A percentile compares a stretch with the other conserved stretches of the same genome.
Conservation (phyloP, 192 early-diverging fungal genomes). For the Coemansia guatemalensis region DNA sequence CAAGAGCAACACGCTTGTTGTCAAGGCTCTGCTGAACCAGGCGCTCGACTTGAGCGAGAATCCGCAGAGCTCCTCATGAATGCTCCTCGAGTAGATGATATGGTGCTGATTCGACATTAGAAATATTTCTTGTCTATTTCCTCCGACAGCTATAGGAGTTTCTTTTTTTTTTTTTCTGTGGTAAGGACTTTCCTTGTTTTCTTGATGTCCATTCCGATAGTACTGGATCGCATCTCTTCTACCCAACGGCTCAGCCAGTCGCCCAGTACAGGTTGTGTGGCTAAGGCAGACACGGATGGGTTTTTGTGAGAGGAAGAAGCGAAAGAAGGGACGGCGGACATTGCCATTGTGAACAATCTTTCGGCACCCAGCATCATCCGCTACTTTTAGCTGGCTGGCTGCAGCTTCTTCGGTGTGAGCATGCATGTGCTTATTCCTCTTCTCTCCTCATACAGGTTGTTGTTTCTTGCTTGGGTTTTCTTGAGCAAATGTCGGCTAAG, state of each 20-base stretch:
- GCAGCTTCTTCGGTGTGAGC: constrained; percentile 14
- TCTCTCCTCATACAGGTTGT: constrained; percentile 5
- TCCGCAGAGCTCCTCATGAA: not conserved
- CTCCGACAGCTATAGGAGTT: not conserved
- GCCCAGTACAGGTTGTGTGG: too few relatives aligned
- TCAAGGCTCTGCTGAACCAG: constrained; percentile 24
- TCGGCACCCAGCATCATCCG: constrained; percentile 1
- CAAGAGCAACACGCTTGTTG: constrained; percentile 27
- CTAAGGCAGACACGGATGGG: too few relatives aligned
- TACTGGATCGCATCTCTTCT: too few relatives aligned
- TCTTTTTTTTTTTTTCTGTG: too few relatives aligned
- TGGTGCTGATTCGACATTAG: not conserved
- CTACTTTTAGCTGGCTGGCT: constrained; percentile 1
- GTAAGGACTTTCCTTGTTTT: too few relatives aligned
- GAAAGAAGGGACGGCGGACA: too few relatives aligned
- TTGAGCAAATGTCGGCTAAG: constrained; percentile 9
- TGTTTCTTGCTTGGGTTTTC: not conserved
- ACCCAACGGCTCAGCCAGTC: too few relatives aligned
- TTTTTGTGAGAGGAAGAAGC: too few relatives aligned
- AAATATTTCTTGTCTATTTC: not conserved
- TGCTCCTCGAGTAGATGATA: not conserved
- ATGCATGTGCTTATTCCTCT: constrained; percentile 15
- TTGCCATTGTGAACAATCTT: not conserved
- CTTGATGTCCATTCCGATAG: too few relatives aligned
- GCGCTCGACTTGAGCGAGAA: not conserved